phyloP scores from a whole-genome alignment of 176 grass and related monocot species.

The Thalia dealbata region DNA sequence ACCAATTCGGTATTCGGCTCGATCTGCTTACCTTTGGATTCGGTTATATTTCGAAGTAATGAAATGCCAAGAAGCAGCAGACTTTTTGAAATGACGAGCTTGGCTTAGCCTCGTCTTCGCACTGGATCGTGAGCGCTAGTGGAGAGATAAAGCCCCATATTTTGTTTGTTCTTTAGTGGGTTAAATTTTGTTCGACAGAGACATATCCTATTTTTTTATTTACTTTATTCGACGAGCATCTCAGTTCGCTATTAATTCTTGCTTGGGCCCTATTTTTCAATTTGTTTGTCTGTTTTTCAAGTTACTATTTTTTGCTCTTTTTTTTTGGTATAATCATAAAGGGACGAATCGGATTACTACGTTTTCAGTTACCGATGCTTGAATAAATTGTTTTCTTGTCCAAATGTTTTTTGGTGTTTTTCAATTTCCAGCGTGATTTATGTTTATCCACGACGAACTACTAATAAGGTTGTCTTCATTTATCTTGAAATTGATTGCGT shows the following conservation, averaged over 20 bases:
- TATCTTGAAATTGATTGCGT: not conserved
- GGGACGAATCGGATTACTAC: not conserved
- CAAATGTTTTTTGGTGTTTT: not conserved
- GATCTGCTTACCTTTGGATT: slow-evolving; percentile 10
- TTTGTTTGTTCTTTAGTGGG: too few relatives aligned
- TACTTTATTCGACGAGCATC: not conserved
- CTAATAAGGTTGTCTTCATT: not conserved
- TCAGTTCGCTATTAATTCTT: not conserved
- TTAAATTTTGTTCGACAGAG: not conserved
- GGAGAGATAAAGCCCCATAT: not conserved
- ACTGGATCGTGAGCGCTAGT: not conserved
- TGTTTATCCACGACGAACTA: not conserved
- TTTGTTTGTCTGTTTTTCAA: too few relatives aligned
- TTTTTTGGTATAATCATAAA: not conserved
- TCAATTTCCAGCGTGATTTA: not conserved
- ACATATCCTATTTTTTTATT: not conserved
- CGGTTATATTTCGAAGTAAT: not conserved
- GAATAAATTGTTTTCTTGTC: not conserved
- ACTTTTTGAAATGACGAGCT: not conserved
- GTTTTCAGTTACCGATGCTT: not conserved
- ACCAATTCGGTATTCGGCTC: slow-evolving; percentile 36
- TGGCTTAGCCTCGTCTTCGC: not conserved
- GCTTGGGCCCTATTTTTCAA: too few relatives aligned
- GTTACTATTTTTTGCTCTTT: not conserved
- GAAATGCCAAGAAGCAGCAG: not conserved